Evolutionary conservation across 805 yeast genomes (phyloP).

Genomic region (Ascoidea rubescens): DNA sequence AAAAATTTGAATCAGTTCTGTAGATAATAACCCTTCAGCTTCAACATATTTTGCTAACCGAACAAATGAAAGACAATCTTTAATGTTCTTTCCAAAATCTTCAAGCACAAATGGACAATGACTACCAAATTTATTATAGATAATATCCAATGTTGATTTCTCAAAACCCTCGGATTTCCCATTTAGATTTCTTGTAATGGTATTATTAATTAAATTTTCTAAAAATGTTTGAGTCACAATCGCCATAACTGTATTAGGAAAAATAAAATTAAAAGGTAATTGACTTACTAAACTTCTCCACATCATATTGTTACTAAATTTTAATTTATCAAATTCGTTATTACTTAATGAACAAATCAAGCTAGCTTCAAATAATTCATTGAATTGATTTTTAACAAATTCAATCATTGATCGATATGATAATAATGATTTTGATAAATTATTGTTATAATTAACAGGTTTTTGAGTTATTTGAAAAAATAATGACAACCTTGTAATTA

Average conservation of each 20-base stretch:
- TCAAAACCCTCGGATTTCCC: neutral
- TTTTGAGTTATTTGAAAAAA: slow-evolving; percentile 30
- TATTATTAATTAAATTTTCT: slow-evolving; percentile 7
- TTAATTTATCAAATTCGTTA: slow-evolving; percentile 43
- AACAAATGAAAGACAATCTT: neutral
- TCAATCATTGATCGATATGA: slow-evolving; percentile 54
- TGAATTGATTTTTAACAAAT: slow-evolving; percentile 32
- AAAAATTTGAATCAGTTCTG: neutral
- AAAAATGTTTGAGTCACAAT: slow-evolving; percentile 34
- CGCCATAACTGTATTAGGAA: slow-evolving; percentile 53
- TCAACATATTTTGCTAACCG: neutral
- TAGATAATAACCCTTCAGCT: neutral
- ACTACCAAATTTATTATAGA: neutral
- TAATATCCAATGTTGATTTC: neutral
- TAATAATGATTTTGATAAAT: slow-evolving; percentile 51
- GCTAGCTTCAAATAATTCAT: slow-evolving; percentile 40
- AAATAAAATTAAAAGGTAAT: slow-evolving; percentile 44
- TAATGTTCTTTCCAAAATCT: neutral
- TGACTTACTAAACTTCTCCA: slow-evolving; percentile 47
- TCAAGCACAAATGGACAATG: neutral
- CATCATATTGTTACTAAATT: slow-evolving; percentile 26
- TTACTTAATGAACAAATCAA: slow-evolving; percentile 37
- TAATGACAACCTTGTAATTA: slow-evolving; percentile 35
- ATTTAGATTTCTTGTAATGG: too few species aligned
- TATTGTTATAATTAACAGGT: slow-evolving; percentile 49